Percentiles rank a stretch among this genome's conserved stretches.
Evolutionary conservation across 805 yeast species (phyloP).

Genomic region (Candida succiphila): DNA sequence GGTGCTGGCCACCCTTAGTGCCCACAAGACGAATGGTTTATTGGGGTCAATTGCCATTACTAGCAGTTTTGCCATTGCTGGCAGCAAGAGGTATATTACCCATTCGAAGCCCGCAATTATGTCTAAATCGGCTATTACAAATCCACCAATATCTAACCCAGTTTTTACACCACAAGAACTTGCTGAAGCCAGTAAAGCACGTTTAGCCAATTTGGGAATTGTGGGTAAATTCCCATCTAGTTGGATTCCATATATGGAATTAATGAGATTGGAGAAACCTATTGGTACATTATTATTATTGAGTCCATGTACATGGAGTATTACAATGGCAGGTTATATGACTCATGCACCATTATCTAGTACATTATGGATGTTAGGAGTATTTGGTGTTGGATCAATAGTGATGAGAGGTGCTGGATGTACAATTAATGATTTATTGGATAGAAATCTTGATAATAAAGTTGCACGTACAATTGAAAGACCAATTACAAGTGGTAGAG

Average conservation of each 20-base stretch:
- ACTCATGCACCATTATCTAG: constrained; percentile 58
- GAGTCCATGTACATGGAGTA: constrained; percentile 88
- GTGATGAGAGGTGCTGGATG: constrained; percentile 98
- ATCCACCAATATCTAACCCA: not conserved
- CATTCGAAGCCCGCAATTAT: too few relatives aligned
- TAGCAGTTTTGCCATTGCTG: too few relatives aligned
- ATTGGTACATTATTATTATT: constrained; percentile 85
- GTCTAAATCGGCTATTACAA: too few relatives aligned
- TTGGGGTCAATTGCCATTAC: not conserved
- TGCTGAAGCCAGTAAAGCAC: constrained; percentile 39
- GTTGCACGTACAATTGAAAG: constrained; percentile 84
- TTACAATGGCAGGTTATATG: constrained; percentile 77
- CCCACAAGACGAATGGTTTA: too few relatives aligned
- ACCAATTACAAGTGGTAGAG: constrained; percentile 88
- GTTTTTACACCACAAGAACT: constrained; percentile 30
- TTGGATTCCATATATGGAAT: constrained; percentile 83
- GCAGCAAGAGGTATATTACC: too few relatives aligned
- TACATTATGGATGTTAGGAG: constrained; percentile 49
- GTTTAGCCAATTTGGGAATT: constrained; percentile 36
- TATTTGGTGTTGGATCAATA: constrained; percentile 78
- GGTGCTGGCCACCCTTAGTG: too few relatives aligned
- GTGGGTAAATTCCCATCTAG: constrained; percentile 57
- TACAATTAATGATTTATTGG: constrained; percentile 85
- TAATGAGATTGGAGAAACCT: constrained; percentile 89
- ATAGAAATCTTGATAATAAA: constrained; percentile 70